Evolutionary conservation across 805 yeast species (phyloP).

Genomic region (Diddensiella transvaalensis): DNA sequence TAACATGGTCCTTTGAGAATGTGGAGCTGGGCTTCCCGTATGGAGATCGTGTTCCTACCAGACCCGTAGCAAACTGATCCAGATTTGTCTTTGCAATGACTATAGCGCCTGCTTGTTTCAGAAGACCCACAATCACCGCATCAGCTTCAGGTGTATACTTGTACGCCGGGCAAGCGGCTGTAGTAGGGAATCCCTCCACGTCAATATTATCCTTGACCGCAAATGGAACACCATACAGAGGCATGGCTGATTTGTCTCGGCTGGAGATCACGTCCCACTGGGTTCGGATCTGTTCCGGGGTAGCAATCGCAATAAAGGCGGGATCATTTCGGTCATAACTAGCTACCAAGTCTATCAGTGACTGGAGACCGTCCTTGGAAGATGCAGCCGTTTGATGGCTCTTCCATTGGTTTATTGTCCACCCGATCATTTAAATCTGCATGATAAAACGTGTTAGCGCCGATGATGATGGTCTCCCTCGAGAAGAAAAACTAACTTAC

Average conservation of each 20-base stretch:
- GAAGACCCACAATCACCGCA: constrained; percentile 67
- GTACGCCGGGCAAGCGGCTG: constrained; percentile 93
- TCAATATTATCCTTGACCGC: constrained; percentile 96
- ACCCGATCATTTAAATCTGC: constrained; percentile 44
- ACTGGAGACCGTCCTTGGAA: constrained; percentile 55
- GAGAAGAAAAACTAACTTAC: neutral
- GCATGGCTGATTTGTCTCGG: constrained; percentile 29
- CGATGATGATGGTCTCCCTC: no score
- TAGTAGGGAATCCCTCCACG: constrained; percentile 73
- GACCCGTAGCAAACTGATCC: constrained; percentile 97
- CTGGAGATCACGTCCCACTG: constrained; percentile 76
- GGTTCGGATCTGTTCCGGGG: constrained; percentile 56
- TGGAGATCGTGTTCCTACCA: constrained; percentile 93
- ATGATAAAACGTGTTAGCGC: no score
- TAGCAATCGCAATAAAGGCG: constrained; percentile 86
- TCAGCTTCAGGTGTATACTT: constrained; percentile 66
- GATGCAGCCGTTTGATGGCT: constrained; percentile 60
- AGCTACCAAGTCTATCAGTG: constrained; percentile 40
- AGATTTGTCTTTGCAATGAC: constrained; percentile 90
- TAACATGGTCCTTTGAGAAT: constrained; percentile 70
- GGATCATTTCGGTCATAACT: constrained; percentile 52
- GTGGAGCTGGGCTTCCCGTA: constrained; percentile 86
- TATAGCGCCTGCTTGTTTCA: constrained; percentile 88
- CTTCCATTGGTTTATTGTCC: constrained; percentile 81
- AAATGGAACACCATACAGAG: constrained; percentile 89